Evolutionary conservation across 2,329 filamentous ascomycete species (phyloP).

Genomic region (Exophiala dermatitidis): DNA sequence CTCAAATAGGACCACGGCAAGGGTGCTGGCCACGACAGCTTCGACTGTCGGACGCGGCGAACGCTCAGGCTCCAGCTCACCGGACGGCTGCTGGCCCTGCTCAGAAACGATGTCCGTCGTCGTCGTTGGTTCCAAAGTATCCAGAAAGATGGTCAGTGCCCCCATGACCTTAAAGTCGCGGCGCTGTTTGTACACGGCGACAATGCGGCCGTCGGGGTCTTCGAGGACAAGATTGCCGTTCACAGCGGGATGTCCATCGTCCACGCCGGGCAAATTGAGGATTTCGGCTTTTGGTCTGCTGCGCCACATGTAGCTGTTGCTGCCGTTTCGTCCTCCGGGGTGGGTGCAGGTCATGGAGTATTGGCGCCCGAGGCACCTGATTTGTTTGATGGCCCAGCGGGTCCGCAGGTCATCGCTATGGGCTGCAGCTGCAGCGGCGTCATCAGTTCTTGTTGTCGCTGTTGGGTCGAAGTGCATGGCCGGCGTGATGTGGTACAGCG

Average conservation of each 20-base stretch:
- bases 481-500: constrained; percentile 13
- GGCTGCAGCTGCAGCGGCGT: background rate
- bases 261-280: constrained; percentile 6
- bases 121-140: background rate
- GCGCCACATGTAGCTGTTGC: constrained; percentile 8
- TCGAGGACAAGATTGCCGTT: constrained; percentile 16
- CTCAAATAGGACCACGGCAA: constrained; percentile 15
- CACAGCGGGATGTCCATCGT: constrained; percentile 8
- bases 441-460: background rate
- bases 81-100: too few relatives aligned
- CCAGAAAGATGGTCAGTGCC: constrained; percentile 9
- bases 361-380: constrained; percentile 4
- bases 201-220: constrained; percentile 1
- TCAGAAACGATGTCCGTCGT: too few relatives aligned
- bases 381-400: constrained; percentile 4
- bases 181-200: constrained; percentile 19
- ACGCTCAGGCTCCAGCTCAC: too few relatives aligned
- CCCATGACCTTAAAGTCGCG: constrained; percentile 13
- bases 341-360: constrained; percentile 4
- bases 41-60: background rate
- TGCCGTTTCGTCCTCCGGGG: background rate
- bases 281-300: constrained; percentile 1
- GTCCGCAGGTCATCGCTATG: background rate
- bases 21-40: constrained; percentile 11
- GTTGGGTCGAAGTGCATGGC: constrained; percentile 12